Evolutionary conservation across 176 grass and related monocot species (phyloP), one percentile per base, ranked within the genome.

Genomic region (Carex kokanica): DNA sequence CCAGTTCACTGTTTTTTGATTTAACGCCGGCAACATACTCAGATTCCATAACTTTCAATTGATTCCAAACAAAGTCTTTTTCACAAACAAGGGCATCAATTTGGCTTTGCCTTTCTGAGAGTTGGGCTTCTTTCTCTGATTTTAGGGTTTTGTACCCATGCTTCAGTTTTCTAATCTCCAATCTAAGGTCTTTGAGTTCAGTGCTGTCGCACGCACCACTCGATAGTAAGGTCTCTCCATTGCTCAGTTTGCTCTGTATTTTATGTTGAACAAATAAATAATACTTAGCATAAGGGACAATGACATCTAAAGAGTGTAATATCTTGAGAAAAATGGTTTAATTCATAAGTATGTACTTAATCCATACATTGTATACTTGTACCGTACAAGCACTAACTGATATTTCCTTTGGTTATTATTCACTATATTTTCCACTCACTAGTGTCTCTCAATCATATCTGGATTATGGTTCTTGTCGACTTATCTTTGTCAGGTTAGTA

Each of bases 1-100:
- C 70, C 13, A 63, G 70, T 78, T 85, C 83, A 53, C 34, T 72
- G 16, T 64, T 78, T 12, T 77, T 74, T 52, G 64, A 59, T 51
- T 85, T 85, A 16, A 77, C 20, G 83, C 38, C 10, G 4, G 5
- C 31, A 15, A 40, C 69, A 75, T 84, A 78, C 29, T 85, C 56
- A 11, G 51, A 20, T 64, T 85, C 83, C 18, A n/a, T 78, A 74
- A 29, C 5, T 31, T 64, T 85, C 16, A 78, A 64, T 62, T 85
- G 70, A 62, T 85, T 85, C 83, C 83, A 85, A 12, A 77, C 54
- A 24, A 85, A 85, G 9, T 77, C 68, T 27, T 85, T 85, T 63
- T 85, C 83, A 4, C 23, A 14, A 56, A 84, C 41, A 57, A 84
- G 68, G 17, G 65, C 31, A 20, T 59, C 78, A 15, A 81, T 81